phyloP scores from a whole-genome alignment of 352 stramenopile species.

The Pythium insidiosum region DNA sequence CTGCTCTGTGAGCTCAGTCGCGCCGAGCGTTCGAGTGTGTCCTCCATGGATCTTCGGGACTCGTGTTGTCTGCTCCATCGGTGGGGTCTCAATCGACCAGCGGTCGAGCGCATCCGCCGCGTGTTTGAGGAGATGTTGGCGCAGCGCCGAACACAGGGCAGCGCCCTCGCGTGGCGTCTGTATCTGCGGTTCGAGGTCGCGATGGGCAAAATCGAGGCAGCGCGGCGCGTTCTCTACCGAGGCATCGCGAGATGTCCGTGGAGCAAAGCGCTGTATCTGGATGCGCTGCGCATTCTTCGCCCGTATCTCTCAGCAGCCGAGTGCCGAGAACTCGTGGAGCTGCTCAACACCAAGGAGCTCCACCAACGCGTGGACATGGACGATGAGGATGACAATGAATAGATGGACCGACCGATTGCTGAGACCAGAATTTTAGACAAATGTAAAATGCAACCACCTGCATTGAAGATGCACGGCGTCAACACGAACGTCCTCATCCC shows the following conservation, averaged over 20 bases:
- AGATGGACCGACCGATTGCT: no score
- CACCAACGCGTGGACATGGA: slow-evolving; percentile 41
- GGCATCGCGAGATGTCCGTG: slow-evolving; percentile 61
- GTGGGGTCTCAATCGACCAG: slow-evolving; percentile 50
- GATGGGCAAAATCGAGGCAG: slow-evolving; percentile 53
- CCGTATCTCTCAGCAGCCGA: slow-evolving; percentile 53
- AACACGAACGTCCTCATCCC: no score
- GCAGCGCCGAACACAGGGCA: slow-evolving; percentile 36
- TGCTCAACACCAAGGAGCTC: slow-evolving; percentile 68
- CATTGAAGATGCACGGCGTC: no score
- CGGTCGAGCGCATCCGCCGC: slow-evolving; percentile 40
- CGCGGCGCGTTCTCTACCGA: slow-evolving; percentile 70
- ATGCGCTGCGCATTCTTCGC: slow-evolving; percentile 49
- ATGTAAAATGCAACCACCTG: no score
- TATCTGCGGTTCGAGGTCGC: slow-evolving; percentile 75
- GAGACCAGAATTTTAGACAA: no score
- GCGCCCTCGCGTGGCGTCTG: slow-evolving; percentile 55
- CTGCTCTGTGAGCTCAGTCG: slow-evolving; percentile 58
- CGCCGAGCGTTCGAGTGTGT: slow-evolving; percentile 41
- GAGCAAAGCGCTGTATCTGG: slow-evolving; percentile 73
- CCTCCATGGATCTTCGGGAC: no score
- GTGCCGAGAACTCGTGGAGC: slow-evolving; percentile 53
- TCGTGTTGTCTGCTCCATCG: slow-evolving; percentile 64
- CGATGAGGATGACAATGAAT: slow-evolving; percentile 5
- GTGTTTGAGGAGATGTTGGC: slow-evolving; percentile 63